Base-by-base conservation (phyloP, 257 asterid species). In the Coffea eugenioides region DNA sequence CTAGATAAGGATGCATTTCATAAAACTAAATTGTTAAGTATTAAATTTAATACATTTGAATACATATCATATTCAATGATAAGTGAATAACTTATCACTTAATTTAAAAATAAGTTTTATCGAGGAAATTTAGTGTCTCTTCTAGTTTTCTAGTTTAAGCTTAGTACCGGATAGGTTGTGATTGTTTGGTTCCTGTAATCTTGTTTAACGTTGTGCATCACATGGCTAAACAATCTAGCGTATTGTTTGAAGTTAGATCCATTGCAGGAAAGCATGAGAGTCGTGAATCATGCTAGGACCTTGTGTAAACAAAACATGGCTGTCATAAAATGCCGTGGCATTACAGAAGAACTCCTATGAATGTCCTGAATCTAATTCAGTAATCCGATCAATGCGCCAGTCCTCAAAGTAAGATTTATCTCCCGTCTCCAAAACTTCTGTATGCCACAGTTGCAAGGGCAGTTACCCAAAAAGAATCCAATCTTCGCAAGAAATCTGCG, bases 401-500 rank as follows among this genome's bases (percentile, higher is more conserved):
- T 27, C 43, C 21, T 31, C 31, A 39, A 65, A 31, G 12, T 65
- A 65, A 13, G 9, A 27, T 27, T 27, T 7, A 27, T 57, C 14
- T n/a, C 57, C 11, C 27, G 5, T 3, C 21, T 46, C 25, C 59
- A 46, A n/a, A 15, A 71, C 41, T 12, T 71, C 21, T 64, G 18
- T 41, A 39, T 76, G 59, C 64, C 69, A 48, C 36, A 66, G 14
- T 45, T 64, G 4, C 18, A 31, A 71, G 61, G 72, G 66, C 66
- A 52, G 27, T 68, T 34, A 52, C 27, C 80, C 62, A 39, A 81
- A 70, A 69, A 27, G 68, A 69, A 76, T 61, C 46, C 27, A 2
- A 27, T 34, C 43, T 31, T 31, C 15, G 54, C 14, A 31, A 51
- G 39, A 23, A 14, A 46, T 41, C 34, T 77, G 87, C 75, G 85